phyloP scores from a whole-genome alignment of 805 yeast genomes.

The Metschnikowia drakensbergensis region DNA sequence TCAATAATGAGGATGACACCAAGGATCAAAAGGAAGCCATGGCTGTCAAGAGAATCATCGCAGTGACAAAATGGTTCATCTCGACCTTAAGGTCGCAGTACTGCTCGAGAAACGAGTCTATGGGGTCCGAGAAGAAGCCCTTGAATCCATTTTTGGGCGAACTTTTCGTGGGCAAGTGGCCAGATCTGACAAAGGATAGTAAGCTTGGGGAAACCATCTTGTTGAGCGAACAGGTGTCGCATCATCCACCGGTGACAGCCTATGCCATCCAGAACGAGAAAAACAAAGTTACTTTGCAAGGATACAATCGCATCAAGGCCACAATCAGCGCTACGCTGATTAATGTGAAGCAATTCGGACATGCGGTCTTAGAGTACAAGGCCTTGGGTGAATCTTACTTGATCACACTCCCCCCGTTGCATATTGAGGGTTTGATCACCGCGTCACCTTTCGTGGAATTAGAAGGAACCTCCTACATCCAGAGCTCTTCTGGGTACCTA shows the following conservation, averaged over 20 bases:
- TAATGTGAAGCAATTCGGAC: slow-evolving; percentile 89
- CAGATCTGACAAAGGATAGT: slow-evolving; percentile 44
- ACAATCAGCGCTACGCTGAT: slow-evolving; percentile 75
- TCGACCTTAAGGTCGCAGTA: slow-evolving; percentile 91
- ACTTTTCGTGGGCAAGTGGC: slow-evolving; percentile 87
- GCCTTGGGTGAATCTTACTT: slow-evolving; percentile 64
- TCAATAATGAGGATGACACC: slow-evolving; percentile 39
- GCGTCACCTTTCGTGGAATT: slow-evolving; percentile 94
- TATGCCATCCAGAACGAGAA: slow-evolving; percentile 75
- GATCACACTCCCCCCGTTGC: slow-evolving; percentile 89
- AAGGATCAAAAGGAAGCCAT: slow-evolving; percentile 32
- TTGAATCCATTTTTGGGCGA: slow-evolving; percentile 96
- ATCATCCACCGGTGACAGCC: slow-evolving; percentile 98
- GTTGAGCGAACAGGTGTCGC: slow-evolving; percentile 89
- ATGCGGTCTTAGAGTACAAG: slow-evolving; percentile 68
- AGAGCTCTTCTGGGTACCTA: slow-evolving; percentile 72
- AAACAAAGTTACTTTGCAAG: slow-evolving; percentile 68
- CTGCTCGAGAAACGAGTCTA: slow-evolving; percentile 83
- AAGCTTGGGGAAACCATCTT: slow-evolving; percentile 72
- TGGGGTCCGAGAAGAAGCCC: slow-evolving; percentile 97
- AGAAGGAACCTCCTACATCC: slow-evolving; percentile 84
- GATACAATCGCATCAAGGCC: slow-evolving; percentile 87
- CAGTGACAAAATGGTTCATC: slow-evolving; percentile 87
- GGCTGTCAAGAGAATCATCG: slow-evolving; percentile 65
- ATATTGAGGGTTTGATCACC: slow-evolving; percentile 86